phyloP scores from a whole-genome alignment of 495 filamentous ascomycete species.

The Talaromyces adpressus region DNA sequence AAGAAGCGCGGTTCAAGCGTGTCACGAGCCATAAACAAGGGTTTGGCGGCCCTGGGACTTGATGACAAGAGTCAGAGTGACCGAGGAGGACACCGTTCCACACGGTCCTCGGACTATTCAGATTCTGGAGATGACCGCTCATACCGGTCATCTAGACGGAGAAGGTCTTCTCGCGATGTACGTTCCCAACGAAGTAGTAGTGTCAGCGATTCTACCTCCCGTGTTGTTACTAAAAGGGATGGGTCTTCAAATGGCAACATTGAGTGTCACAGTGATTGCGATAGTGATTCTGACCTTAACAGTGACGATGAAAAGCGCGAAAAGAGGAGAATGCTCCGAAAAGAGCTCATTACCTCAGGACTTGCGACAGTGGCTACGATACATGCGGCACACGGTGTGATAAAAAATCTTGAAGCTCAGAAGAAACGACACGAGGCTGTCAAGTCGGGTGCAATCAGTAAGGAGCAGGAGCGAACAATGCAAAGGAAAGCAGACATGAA shows the following conservation, averaged over 20 bases:
- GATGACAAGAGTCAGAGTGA: constrained; percentile 28
- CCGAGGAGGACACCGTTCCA: constrained; percentile 19
- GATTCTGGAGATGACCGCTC: constrained; percentile 50
- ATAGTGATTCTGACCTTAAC: constrained; percentile 57
- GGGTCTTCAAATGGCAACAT: constrained; percentile 4
- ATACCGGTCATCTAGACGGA: constrained; percentile 37
- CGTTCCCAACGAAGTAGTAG: constrained; percentile 42
- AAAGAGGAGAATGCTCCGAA: constrained; percentile 72
- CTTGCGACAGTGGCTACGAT: constrained; percentile 84
- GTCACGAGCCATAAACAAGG: constrained; percentile 47
- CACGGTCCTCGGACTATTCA: constrained; percentile 22
- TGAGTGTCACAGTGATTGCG: constrained; percentile 13
- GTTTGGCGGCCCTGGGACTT: constrained; percentile 48
- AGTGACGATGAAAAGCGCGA: constrained; percentile 72
- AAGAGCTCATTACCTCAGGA: constrained; percentile 76
- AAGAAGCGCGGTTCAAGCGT: constrained; percentile 51
- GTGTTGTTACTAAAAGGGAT: constrained; percentile 17
- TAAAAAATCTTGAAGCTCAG: constrained; percentile 68
- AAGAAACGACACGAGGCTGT: constrained; percentile 63
- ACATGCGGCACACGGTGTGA: constrained; percentile 76
- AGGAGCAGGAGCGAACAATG: constrained; percentile 66
- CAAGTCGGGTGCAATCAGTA: constrained; percentile 63
- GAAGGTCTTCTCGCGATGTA: constrained; percentile 45
- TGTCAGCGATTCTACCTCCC: constrained; percentile 27
- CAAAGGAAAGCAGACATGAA: constrained; percentile 67